These are phyloP conservation scores for Aspergillus quadricinctus DNA, from an alignment of 2,329 filamentous ascomycete genomes.

Conservation along the genomic window DNA sequence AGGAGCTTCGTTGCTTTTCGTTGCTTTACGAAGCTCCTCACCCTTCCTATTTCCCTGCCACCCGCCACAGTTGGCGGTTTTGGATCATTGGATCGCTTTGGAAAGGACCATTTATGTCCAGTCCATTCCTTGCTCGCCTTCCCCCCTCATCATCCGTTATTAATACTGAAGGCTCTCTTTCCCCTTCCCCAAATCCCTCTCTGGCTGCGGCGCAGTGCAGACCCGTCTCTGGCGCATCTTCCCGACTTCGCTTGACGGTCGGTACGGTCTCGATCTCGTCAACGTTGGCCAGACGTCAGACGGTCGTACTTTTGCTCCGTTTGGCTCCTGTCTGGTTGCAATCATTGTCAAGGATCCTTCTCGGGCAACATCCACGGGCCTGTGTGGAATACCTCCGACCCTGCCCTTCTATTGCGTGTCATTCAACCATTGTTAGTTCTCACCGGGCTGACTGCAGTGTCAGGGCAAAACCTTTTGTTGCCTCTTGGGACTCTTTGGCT, in stretches of 20 bases:
- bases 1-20: neutral
- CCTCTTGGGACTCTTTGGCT: neutral
- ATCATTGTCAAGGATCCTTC: neutral
- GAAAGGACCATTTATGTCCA: neutral
- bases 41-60: neutral
- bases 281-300: conserved; percentile 8
- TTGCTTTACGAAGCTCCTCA: neutral
- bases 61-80: neutral
- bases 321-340: neutral
- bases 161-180: neutral
- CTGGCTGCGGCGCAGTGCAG: neutral
- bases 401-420: neutral
- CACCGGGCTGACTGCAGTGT: neutral
- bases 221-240: neutral
- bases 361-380: neutral
- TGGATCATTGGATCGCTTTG: neutral
- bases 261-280: neutral
- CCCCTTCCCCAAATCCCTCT: neutral
- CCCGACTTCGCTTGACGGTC: neutral
- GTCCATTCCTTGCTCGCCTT: neutral
- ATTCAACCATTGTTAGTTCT: neutral
- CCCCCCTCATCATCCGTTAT: neutral
- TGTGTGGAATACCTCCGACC: neutral
- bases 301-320: conserved; percentile 1
- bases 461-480: neutral